Evolutionary conservation across 1,139 yeast species (phyloP).

Genomic region (Debaryomyces sp.): DNA sequence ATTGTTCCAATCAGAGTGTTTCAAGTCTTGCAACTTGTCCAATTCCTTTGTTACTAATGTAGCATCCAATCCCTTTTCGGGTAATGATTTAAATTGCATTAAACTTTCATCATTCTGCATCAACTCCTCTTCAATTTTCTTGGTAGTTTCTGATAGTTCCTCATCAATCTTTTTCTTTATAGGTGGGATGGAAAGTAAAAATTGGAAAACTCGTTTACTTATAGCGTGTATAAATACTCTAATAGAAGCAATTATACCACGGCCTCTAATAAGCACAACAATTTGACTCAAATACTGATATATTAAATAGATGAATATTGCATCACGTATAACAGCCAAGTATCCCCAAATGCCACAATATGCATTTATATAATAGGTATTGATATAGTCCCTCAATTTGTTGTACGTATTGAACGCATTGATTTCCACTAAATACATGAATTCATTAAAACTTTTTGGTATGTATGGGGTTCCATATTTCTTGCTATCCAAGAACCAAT

Average conservation of each 20-base stretch:
- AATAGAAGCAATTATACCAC: conserved; percentile 40
- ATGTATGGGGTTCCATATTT: conserved; percentile 11
- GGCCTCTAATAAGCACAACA: conserved; percentile 29
- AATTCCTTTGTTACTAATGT: conserved; percentile 49
- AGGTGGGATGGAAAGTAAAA: conserved; percentile 55
- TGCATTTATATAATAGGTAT: conserved; percentile 12
- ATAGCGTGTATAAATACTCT: conserved; percentile 13
- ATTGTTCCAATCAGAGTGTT: conserved; percentile 76
- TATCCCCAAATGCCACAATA: conserved; percentile 15
- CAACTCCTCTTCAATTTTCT: conserved; percentile 54
- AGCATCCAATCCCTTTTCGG: conserved; percentile 56
- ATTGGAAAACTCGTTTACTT: conserved; percentile 27
- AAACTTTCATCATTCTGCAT: conserved; percentile 53
- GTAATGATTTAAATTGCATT: conserved; percentile 54
- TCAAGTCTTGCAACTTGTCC: conserved; percentile 48
- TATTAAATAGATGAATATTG: conserved; percentile 23
- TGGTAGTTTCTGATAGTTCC: conserved; percentile 55
- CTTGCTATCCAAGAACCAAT: conserved; percentile 8
- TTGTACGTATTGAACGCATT: conserved; percentile 1
- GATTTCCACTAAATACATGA: conserved; percentile 6
- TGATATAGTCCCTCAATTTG: neutral
- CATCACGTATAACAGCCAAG: conserved; percentile 27
- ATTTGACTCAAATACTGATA: conserved; percentile 14
- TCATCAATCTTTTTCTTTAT: conserved; percentile 57
- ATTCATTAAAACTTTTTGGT: conserved; percentile 9